Base-by-base conservation (phyloP, 441 rosid genomes). In the Biscutella laevigata region DNA sequence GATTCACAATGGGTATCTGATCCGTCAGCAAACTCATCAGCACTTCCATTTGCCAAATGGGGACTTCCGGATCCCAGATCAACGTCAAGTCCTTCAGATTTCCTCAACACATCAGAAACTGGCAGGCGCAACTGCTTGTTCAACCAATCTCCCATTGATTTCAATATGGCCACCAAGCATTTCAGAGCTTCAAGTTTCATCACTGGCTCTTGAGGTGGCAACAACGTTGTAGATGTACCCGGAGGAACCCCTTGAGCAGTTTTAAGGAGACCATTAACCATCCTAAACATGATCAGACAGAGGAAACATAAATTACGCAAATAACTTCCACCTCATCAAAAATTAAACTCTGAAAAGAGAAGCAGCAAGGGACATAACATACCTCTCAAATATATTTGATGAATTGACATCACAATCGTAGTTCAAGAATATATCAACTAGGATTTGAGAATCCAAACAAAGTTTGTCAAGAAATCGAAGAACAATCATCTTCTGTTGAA, bases 191-290 rank as follows among this genome's bases (percentile, higher is more conserved):
- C 97, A 72, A 87, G 86, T 72, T 89, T 89, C 92, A 85, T 79
- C 48, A 83, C 74, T 44, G 59, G 67, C 78, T 94, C 99, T 74
- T 94, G 97, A 25, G 95, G 91, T 12, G 95, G 95, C 74, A 86
- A 59, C 42, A 94, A 59, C 1, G 88, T 75, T 60, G 96, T 78
- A 51, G 76, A 61, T 39, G 81, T 68, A 49, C 89, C 88, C 48
- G 97, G 88, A 37, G 94, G 86, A 37, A 74, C 81, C 62, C 99
- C 99, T 80, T 87, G 97, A 53, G 97, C 99, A 53, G 97, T 89
- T 83, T 94, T 94, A 59, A 89, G 96, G 68, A 94, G 97, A 69
- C 99, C 99, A 72, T 85, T 94, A 71, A 94, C 97, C 97, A 94
- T 82, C 76, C 97, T 94, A 77, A 41, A 69, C 52, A 55, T 59